Evolutionary conservation across 371 early-diverging fungal species (phyloP).

Genomic region (Sanchytrium tribonematis): DNA sequence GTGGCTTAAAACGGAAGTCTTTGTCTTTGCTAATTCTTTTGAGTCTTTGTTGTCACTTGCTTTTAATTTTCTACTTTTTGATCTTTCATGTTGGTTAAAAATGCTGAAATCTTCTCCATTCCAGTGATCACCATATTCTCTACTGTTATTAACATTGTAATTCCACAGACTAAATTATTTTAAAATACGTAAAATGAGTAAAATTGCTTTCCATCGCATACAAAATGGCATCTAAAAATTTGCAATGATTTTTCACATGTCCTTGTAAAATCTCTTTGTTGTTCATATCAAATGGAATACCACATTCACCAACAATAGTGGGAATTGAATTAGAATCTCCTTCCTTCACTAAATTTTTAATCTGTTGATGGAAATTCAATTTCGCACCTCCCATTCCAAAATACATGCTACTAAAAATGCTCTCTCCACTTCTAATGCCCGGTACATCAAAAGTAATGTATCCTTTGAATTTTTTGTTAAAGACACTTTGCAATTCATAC

Average conservation of each 20-base stretch:
- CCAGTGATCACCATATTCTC: constrained; percentile 46
- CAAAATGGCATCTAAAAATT: constrained; percentile 41
- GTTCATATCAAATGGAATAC: constrained; percentile 57
- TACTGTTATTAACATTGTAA: constrained; percentile 27
- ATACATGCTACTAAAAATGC: constrained; percentile 23
- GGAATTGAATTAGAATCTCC: constrained; percentile 24
- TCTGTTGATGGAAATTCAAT: constrained; percentile 40
- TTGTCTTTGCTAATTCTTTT: too few species aligned
- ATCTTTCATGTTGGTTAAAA: constrained; percentile 12
- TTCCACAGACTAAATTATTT: constrained; percentile 22
- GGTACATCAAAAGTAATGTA: constrained; percentile 28
- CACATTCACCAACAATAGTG: constrained; percentile 42
- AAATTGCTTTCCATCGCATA: constrained; percentile 36
- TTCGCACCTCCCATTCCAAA: constrained; percentile 42
- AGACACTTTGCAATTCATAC: constrained; percentile 37
- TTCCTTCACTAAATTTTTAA: constrained; percentile 27
- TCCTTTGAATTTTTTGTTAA: constrained; percentile 25
- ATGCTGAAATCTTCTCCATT: constrained; percentile 64
- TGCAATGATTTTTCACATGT: constrained; percentile 19
- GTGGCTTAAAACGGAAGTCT: too few species aligned
- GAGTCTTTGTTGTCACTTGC: too few species aligned
- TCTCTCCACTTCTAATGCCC: constrained; percentile 30
- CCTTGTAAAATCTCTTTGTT: constrained; percentile 7
- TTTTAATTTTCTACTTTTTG: too few species aligned
- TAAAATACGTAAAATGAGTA: constrained; percentile 27